Conservation (phyloP, 2,329 filamentous ascomycete genomes). For the Paecilomyces sp. region DNA sequence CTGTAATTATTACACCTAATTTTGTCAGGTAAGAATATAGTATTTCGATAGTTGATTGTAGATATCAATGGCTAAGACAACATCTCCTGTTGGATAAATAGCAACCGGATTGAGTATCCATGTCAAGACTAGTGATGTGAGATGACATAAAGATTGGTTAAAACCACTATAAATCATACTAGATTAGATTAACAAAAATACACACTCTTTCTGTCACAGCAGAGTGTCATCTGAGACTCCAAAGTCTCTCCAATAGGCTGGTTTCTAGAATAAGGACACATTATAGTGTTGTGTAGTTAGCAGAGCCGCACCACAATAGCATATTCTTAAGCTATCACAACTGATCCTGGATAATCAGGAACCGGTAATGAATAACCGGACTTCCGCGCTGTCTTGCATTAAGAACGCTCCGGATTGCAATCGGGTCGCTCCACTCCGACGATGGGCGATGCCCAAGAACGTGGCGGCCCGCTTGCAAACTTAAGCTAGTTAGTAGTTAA, state of each 20-base stretch:
- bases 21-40: no score
- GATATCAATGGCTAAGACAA: no score
- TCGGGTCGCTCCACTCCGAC: slow-evolving; percentile 3
- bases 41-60: no score
- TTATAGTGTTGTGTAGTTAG: neutral
- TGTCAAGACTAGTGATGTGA: no score
- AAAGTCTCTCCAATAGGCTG: neutral
- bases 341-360: neutral
- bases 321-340: no score
- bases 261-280: neutral
- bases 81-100: no score
- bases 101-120: no score
- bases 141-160: no score
- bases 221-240: neutral
- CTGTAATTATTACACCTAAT: no score
- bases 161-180: no score
- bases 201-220: neutral
- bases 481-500: neutral
- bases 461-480: neutral
- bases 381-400: neutral
- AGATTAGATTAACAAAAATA: neutral
- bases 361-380: neutral
- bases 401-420: neutral
- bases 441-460: neutral
- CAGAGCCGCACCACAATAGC: neutral